Evolutionary conservation across 1,139 yeast species (phyloP).

Genomic region (Candida sanyaensis): DNA sequence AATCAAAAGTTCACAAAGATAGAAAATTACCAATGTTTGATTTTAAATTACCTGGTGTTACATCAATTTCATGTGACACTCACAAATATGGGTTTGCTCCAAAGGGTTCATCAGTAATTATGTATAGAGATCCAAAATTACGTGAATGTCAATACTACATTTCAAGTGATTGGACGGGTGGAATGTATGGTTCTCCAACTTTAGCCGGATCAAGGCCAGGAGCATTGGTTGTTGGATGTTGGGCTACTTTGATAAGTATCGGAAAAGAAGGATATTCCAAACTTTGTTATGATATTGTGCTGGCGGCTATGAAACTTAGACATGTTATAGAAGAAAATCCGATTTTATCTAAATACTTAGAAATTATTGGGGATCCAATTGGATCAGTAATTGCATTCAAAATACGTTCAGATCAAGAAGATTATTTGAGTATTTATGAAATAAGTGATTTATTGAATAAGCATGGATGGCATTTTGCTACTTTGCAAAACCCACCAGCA

Average conservation of each 20-base stretch:
- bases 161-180: conserved; percentile 88
- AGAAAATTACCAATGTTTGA: conserved; percentile 65
- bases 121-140: conserved; percentile 72
- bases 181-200: conserved; percentile 94
- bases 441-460: conserved; percentile 67
- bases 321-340: conserved; percentile 42
- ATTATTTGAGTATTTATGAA: conserved; percentile 63
- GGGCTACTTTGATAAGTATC: conserved; percentile 85
- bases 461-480: conserved; percentile 87
- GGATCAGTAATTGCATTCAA: conserved; percentile 81
- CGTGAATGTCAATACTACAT: conserved; percentile 85
- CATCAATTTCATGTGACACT: conserved; percentile 95
- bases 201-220: conserved; percentile 98
- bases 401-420: conserved; percentile 31
- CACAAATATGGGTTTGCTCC: conserved; percentile 99
- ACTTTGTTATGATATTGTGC: conserved; percentile 67
- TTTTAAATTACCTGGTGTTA: conserved; percentile 90
- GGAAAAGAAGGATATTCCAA: conserved; percentile 79
- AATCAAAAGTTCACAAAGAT: conserved; percentile 55
- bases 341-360: conserved; percentile 42
- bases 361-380: conserved; percentile 81
- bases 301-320: conserved; percentile 62
- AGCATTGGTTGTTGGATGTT: conserved; percentile 93
- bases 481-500: conserved; percentile 89
- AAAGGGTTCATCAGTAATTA: conserved; percentile 89